Percentiles rank a stretch among this genome's conserved stretches.
phyloP scores from a whole-genome alignment of 140 eudicot genomes.

The Oenanthe javanica region DNA sequence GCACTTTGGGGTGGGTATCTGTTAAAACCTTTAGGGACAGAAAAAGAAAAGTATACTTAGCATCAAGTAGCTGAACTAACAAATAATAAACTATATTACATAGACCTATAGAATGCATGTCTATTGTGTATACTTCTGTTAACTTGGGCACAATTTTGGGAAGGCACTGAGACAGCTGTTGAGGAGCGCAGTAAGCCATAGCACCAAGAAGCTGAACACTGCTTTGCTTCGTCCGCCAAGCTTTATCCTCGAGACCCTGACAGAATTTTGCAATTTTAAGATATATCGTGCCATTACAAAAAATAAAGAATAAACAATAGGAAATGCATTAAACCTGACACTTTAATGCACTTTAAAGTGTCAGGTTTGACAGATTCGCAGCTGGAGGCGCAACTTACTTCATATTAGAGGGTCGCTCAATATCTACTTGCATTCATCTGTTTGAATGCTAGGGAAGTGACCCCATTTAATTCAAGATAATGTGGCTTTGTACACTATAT shows the following conservation, averaged over 20 bases:
- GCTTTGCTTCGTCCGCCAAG: slow-evolving; percentile 99
- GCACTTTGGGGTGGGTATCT: slow-evolving; percentile 98
- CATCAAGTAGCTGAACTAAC: background rate
- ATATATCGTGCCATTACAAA: background rate
- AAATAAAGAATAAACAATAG: background rate
- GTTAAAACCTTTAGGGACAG: slow-evolving; percentile 68
- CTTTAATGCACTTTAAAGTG: background rate
- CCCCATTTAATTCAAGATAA: background rate
- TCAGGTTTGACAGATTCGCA: background rate
- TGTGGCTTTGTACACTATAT: background rate
- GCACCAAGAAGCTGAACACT: slow-evolving; percentile 99
- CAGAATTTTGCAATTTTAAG: background rate
- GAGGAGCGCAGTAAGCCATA: slow-evolving; percentile 99
- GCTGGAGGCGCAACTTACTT: background rate
- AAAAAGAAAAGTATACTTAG: background rate
- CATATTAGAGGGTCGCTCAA: background rate
- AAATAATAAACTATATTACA: background rate
- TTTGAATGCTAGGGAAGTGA: background rate
- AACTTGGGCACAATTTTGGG: slow-evolving; percentile 93
- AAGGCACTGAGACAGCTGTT: slow-evolving; percentile 94
- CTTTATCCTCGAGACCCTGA: slow-evolving; percentile 99
- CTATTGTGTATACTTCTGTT: slow-evolving; percentile 55
- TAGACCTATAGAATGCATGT: background rate
- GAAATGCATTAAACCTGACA: background rate
- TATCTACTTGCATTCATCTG: background rate